Evolutionary conservation across 2,329 filamentous ascomycete genomes (phyloP).

Genomic region (Phialophora macrospora): DNA sequence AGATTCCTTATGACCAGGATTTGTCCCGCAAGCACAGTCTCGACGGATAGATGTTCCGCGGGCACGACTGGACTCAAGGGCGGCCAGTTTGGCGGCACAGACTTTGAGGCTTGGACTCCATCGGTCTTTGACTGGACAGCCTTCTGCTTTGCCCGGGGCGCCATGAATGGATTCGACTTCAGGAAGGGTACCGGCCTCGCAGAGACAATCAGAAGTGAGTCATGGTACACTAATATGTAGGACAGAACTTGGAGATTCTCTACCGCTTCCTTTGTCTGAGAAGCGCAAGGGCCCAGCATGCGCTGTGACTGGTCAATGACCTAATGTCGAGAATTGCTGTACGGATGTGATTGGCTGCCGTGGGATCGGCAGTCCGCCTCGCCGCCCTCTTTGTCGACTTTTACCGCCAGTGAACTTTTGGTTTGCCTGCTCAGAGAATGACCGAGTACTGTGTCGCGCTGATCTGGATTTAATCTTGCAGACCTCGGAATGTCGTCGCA

Average conservation of each 20-base stretch:
- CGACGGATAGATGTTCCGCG: conserved; percentile 65
- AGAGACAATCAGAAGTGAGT: conserved; percentile 3
- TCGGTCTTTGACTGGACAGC: conserved; percentile 3
- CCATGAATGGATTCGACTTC: conserved; percentile 15
- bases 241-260: not conserved
- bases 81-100: conserved; percentile 67
- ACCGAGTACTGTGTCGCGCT: conserved; percentile 15
- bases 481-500: conserved; percentile 40
- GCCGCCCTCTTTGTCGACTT: conserved; percentile 18
- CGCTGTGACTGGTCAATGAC: not conserved
- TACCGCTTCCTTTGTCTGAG: not conserved
- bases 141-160: conserved; percentile 31
- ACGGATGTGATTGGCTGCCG: conserved; percentile 25
- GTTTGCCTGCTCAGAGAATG: conserved; percentile 7
- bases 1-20: conserved; percentile 75
- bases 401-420: conserved; percentile 21
- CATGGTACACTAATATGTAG: conserved; percentile 2
- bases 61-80: conserved; percentile 71
- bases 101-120: conserved; percentile 21
- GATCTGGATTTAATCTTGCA: conserved; percentile 28
- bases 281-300: not conserved
- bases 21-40: conserved; percentile 65
- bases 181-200: not conserved
- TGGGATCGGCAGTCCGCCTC: conserved; percentile 15
- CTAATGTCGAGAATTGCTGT: not conserved